Conservation (phyloP, 2,329 filamentous ascomycete species). For the Colletotrichum spinosum region DNA sequence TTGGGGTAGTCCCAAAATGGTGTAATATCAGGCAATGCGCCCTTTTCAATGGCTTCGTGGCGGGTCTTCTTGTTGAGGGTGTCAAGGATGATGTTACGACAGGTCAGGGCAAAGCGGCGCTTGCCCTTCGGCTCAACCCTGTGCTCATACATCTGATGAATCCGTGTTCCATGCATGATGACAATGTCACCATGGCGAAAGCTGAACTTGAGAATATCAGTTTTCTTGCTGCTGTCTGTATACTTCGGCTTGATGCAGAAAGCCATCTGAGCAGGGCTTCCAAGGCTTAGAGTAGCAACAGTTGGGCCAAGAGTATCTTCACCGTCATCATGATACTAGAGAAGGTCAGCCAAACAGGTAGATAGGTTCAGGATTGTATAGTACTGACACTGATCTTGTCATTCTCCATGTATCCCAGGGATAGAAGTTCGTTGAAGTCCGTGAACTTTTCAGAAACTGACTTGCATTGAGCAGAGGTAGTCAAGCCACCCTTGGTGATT, state of each 20-base stretch:
- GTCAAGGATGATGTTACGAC: slow-evolving; percentile 60
- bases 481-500: slow-evolving; percentile 17
- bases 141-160: slow-evolving; percentile 73
- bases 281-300: slow-evolving; percentile 71
- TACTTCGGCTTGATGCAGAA: slow-evolving; percentile 64
- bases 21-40: slow-evolving; percentile 45
- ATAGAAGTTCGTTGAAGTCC: slow-evolving; percentile 73
- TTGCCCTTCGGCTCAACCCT: slow-evolving; percentile 62
- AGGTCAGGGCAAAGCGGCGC: slow-evolving; percentile 68
- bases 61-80: slow-evolving; percentile 49
- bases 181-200: slow-evolving; percentile 74
- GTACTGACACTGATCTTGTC: slow-evolving; percentile 65
- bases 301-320: slow-evolving; percentile 71
- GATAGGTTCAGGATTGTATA: background rate
- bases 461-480: slow-evolving; percentile 13
- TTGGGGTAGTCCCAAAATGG: slow-evolving; percentile 25
- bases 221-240: background rate
- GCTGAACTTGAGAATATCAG: slow-evolving; percentile 50
- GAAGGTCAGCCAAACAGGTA: background rate
- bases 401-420: slow-evolving; percentile 71
- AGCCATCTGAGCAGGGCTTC: slow-evolving; percentile 67
- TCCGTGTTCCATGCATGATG: slow-evolving; percentile 69
- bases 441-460: slow-evolving; percentile 43
- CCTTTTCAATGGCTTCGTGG: slow-evolving; percentile 44
- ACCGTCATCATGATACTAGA: slow-evolving; percentile 75